Percentiles rank a stretch among this genome's conserved stretches.
Conservation (phyloP, 139 green algal species). For the Haematococcus lacustris region DNA sequence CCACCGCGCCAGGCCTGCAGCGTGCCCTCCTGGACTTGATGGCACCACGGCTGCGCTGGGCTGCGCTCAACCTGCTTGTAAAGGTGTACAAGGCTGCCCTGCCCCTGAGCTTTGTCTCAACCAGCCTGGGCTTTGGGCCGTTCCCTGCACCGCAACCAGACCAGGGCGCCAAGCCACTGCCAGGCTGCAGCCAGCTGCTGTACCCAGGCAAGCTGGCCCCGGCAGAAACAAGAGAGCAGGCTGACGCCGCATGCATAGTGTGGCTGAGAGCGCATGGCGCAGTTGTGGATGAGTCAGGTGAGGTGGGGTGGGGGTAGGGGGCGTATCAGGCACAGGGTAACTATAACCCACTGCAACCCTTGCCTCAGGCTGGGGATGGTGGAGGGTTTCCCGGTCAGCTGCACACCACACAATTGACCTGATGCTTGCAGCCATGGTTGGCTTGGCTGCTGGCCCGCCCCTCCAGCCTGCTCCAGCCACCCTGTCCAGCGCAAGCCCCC, state of each 20-base stretch:
- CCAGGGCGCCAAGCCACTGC: conserved; percentile 15
- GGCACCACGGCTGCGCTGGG: conserved; percentile 45
- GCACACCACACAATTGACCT: no score
- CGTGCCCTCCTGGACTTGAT: conserved; percentile 66
- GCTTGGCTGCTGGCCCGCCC: no score
- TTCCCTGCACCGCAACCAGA: no score
- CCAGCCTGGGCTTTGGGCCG: conserved; percentile 53
- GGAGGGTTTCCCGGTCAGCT: no score
- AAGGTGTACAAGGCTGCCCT: conserved; percentile 51
- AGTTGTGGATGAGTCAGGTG: no score
- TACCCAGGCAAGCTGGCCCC: conserved; percentile 32
- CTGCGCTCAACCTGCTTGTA: conserved; percentile 40
- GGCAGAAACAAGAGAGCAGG: conserved; percentile 5
- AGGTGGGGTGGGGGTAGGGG: no score
- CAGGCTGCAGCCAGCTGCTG: conserved; percentile 35
- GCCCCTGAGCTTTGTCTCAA: conserved; percentile 40
- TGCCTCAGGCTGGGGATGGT: no score
- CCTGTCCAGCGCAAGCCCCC: no score
- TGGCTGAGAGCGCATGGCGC: conserved; percentile 52
- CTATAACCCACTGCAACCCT: no score
- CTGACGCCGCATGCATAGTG: conserved; percentile 16
- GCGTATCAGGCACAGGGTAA: no score
- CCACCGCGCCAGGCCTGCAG: conserved; percentile 47
- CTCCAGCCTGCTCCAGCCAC: no score
- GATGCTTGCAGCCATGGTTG: no score